Evolutionary conservation across 306 rosid species (phyloP), one percentile per base, ranked within the genome.

Genomic region (Malus sieversii): DNA sequence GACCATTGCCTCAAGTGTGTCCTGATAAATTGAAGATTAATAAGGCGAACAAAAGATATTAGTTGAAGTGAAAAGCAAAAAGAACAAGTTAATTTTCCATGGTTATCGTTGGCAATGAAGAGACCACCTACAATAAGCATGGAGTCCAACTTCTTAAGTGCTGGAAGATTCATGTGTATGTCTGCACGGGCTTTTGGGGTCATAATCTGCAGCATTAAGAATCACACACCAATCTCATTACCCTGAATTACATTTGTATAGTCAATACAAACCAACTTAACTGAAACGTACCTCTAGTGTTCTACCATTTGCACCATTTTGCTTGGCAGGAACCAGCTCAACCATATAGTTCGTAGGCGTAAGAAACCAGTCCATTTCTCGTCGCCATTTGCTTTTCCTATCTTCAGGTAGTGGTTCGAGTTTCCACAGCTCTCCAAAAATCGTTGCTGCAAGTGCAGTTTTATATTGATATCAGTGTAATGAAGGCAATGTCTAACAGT

Each of bases 381-480:
- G 85, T 46, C 53, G 71, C 98, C 98, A 95, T 85, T 90, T 92
- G 32, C 79, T 75, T 83, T 86, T 95, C 80, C 84, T 87, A 79
- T 92, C 97, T 78, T 92, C 96, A 15, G 89, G 69, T 38, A 92
- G 88, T 20, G 98, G 98, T 78, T 95, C 97, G 82, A 95, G 83
- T 85, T 95, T 95, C 98, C 97, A 92, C 70, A 95, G 55, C 85
- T 95, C 98, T 66, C 98, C 98, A 79, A 95, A 95, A 79, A 92
- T 82, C 10, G 84, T 85, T 20, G 86, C 98, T 92, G 93, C 85
- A 87, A 71, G 78, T 10, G 72, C 79, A 82, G 42, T 27, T 58
- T 73, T 40, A 40, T 25, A 19, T 10, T 29, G 45, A 40, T 40
- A 40, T 40, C 12, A 40, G 45, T 40, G 12, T 40, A 40, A 40